Base-by-base conservation (phyloP, 2,329 filamentous ascomycete genomes). In the Phaeophleospora eucalypticola region DNA sequence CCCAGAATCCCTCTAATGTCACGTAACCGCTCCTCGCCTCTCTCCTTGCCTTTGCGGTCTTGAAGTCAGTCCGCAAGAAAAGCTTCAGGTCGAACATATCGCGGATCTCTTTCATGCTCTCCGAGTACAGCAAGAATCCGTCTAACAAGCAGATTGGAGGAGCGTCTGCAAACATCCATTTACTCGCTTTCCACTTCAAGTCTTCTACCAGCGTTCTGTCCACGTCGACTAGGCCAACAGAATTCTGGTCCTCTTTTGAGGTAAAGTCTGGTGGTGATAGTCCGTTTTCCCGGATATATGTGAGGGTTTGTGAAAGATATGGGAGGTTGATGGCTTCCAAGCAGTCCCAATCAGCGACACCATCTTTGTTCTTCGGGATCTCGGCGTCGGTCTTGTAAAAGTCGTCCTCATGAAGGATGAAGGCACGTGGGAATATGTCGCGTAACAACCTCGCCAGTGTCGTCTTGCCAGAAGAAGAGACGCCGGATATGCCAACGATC, bases 381-480 rank as follows among this genome's bases (percentile, higher is more conserved):
- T 89, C 78, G 21, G 78, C 70, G 64, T 97, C 91, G 1, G 86
- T 75, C 55, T 82, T 83, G 72, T 95, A 98, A 66, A 97, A 98
- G 68, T 98, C 93, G 71, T 98, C 93, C 66, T 95, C 83, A 66
- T 98, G 93, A 17, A 98, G 77, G 61, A 97, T 87, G 62, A 89
- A 91, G 14, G 82, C 77, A 56, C 77, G 74, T 18, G 68, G 58
- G 61, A 96, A 89, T 56, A 95, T 83, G 63, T 87, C 82, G 48
- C 89, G 83, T 15, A 98, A 76, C 10, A 96, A 77, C 2, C 91
- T 81, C 16, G 89, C 87, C 12, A 98, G 79, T 2, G 93, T 97
- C 2, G 93, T 97, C 73, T 98, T 98, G 50, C 93, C 93, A 59
- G 87, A 91, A 3, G 87, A 95, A 1, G 91, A 96, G 54, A 87